Percentiles rank a stretch among this genome's conserved stretches.
Evolutionary conservation across 75 land plant genomes (phyloP).

Genomic region (Picea glauca): DNA sequence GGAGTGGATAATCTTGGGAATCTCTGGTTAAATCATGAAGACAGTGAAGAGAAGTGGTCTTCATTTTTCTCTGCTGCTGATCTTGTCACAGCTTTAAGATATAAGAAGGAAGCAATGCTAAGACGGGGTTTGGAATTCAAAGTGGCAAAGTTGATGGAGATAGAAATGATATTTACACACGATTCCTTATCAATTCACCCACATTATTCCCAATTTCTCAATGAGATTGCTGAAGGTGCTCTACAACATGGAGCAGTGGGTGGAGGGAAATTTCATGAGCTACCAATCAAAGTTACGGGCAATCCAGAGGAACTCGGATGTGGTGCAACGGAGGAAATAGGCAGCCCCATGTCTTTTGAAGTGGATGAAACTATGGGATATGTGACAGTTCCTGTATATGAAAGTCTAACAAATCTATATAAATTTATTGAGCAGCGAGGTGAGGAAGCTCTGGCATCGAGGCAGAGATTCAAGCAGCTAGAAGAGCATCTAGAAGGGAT

Average conservation of each 20-base stretch:
- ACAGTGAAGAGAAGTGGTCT: conserved; percentile 23
- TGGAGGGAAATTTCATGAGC: conserved; percentile 33
- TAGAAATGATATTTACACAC: conserved; percentile 43
- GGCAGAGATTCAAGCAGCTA: conserved; percentile 19
- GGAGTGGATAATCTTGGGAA: conserved; percentile 47
- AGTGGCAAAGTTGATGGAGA: conserved; percentile 36
- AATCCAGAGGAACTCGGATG: neutral
- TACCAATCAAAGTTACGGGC: conserved; percentile 31
- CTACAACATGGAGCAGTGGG: conserved; percentile 32
- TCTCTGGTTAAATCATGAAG: conserved; percentile 31
- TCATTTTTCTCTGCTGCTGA: conserved; percentile 25
- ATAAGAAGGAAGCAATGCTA: conserved; percentile 17
- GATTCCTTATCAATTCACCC: conserved; percentile 25
- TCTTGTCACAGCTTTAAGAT: conserved; percentile 15
- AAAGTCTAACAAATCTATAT: conserved; percentile 19
- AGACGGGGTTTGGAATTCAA: conserved; percentile 26
- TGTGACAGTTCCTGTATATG: conserved; percentile 34
- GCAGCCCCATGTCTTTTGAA: neutral
- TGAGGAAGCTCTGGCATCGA: conserved; percentile 21
- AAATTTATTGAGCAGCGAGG: conserved; percentile 25
- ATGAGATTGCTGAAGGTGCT: conserved; percentile 27
- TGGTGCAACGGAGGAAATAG: neutral
- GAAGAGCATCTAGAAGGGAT: conserved; percentile 28
- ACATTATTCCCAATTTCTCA: conserved; percentile 28
- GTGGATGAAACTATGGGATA: conserved; percentile 30